Evolutionary conservation across 1,284 basidiomycete species (phyloP), one percentile per base, ranked within the genome.

Genomic region (Naganishia albida): DNA sequence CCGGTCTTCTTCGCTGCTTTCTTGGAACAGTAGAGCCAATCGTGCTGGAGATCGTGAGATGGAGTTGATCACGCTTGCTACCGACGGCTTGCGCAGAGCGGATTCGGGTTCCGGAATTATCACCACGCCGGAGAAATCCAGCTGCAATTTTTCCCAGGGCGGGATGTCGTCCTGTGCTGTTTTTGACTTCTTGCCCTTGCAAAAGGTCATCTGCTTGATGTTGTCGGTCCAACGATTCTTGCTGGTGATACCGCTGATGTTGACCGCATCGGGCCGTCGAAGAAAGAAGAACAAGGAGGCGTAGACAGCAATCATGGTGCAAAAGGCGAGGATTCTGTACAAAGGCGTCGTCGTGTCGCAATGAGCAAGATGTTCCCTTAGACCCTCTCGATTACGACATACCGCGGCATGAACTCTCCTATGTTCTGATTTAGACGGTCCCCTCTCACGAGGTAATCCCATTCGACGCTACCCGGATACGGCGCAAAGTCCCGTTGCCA

Each of bases 201-300:
- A 16, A 12, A 34, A 20, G 3, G 51, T 16, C 34, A 39, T 38
- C 18, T 53, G 30, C n/a, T 20, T 53, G 18, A 39, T n/a, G 23
- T 38, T 53, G n/a, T 20, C 23, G 34, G 51, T 38, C 51, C 51
- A 53, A 30, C 51, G 16, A 18, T 3, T 18, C n/a, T 51, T 51
- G 28, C 28, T n/a, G 28, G 4, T 30, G 10, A 13, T 7, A 10
- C 13, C 8, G 30, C 30, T 20, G 8, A 75, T 68, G 34, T 73
- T 71, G 62, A 78, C 74, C 16, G 74, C 74, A 62, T 78, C 77
- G 3, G 77, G 75, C 50, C 77, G 67, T 0, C 76, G 70, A 1
- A 78, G 70, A 68, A 78, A 78, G 6, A 46, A 64, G 71, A 72
- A 78, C 40, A 78, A 70, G 12, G 65, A 66, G 12, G 71, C 70